These are phyloP conservation scores for Malus hybrid DNA, from an alignment of 331 rosid genomes.

Conservation along the genomic window DNA sequence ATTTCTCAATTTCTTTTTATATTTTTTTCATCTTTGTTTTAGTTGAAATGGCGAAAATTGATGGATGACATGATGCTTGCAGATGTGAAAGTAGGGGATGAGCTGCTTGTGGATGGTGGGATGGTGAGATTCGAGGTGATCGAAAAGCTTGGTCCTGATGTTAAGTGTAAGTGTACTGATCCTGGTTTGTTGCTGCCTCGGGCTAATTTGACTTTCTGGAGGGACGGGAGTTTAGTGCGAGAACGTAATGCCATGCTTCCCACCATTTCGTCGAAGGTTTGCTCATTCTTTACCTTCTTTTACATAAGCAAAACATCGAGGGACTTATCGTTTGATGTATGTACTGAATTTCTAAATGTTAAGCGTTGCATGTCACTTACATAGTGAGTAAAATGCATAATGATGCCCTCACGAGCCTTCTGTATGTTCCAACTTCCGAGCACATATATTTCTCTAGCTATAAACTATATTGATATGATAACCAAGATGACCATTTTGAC, in stretches of 20 bases:
- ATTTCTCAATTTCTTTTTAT: background rate
- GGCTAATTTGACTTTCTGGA: conserved; percentile 97
- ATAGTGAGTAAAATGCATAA: background rate
- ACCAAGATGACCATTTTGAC: background rate
- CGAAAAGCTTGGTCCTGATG: conserved; percentile 95
- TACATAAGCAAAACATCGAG: background rate
- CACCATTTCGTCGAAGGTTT: conserved; percentile 94
- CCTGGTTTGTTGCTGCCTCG: conserved; percentile 94
- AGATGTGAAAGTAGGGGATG: conserved; percentile 94
- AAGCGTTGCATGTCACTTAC: background rate
- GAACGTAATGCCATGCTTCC: conserved; percentile 98
- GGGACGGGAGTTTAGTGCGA: conserved; percentile 86
- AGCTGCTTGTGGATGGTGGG: conserved; percentile 94
- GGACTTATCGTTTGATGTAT: background rate
- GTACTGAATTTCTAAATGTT: background rate
- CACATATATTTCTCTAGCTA: background rate
- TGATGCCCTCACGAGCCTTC: background rate
- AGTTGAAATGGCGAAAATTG: background rate
- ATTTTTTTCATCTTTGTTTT: background rate
- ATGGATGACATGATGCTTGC: conserved; percentile 12
- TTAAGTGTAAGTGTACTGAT: conserved; percentile 89
- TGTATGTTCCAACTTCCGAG: background rate
- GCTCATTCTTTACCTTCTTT: conserved; percentile 5
- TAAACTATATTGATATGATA: background rate
- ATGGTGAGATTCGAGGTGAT: conserved; percentile 99